Evolutionary conservation across 306 rosid species (phyloP).

Genomic region (Begonia fuchsioides): DNA sequence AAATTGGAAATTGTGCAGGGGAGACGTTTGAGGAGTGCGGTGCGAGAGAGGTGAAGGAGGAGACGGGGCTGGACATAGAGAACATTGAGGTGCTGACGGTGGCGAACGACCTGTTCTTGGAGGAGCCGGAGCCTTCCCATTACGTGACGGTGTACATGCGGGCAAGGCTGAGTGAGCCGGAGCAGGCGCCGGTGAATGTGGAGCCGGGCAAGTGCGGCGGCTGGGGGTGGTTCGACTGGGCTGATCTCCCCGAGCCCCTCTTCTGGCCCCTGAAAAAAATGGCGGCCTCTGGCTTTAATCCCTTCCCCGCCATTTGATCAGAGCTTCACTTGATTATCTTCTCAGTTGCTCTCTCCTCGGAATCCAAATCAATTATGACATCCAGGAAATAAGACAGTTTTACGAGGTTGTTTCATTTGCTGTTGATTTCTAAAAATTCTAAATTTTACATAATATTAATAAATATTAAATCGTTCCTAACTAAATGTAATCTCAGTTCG

Average conservation of each 20-base stretch:
- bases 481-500: too few species aligned
- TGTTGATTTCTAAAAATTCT: too few species aligned
- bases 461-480: too few species aligned
- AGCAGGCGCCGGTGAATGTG: conserved; percentile 28
- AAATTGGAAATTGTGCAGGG: conserved; percentile 17
- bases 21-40: conserved; percentile 76
- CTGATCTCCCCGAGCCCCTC: conserved; percentile 40
- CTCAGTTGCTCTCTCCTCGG: too few species aligned
- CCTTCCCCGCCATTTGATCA: conserved; percentile 19
- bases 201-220: conserved; percentile 69
- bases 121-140: conserved; percentile 36
- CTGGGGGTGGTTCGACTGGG: conserved; percentile 70
- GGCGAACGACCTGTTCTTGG: conserved; percentile 29
- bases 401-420: too few species aligned
- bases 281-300: conserved; percentile 36
- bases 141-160: conserved; percentile 48
- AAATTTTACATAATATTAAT: too few species aligned
- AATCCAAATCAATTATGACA: too few species aligned
- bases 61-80: conserved; percentile 38
- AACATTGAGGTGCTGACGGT: conserved; percentile 34
- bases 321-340: not conserved
- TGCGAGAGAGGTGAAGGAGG: conserved; percentile 64
- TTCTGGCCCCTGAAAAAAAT: conserved; percentile 48
- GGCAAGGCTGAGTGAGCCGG: conserved; percentile 15
- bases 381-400: too few species aligned